These are phyloP conservation scores for Penicillium herquei DNA, from an alignment of 495 filamentous ascomycete genomes.

Conservation along the genomic window DNA sequence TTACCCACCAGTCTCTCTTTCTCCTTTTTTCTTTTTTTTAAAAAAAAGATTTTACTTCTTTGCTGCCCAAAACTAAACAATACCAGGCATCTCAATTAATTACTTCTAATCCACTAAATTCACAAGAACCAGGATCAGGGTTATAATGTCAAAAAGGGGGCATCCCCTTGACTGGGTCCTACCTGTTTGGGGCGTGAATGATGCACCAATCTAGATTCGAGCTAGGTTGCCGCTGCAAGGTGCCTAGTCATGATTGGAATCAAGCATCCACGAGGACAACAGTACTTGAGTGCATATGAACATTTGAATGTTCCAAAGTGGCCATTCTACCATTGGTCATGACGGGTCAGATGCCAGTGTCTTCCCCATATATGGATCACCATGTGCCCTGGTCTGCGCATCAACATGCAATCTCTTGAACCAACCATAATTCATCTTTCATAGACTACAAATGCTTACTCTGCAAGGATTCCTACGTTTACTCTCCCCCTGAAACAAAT, in stretches of 20 bases:
- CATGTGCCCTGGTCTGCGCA: constrained; percentile 13
- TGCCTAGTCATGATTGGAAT: constrained; percentile 31
- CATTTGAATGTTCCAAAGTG: too few species aligned
- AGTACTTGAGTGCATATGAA: too few species aligned
- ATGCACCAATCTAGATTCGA: constrained; percentile 14
- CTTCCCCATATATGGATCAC: constrained; percentile 11
- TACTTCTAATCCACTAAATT: not conserved
- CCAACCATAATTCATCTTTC: not conserved
- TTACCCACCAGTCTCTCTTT: constrained; percentile 11
- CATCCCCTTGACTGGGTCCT: constrained; percentile 6
- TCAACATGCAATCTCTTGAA: constrained; percentile 8
- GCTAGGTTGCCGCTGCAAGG: constrained; percentile 23
- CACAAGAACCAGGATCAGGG: not conserved
- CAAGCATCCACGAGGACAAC: constrained; percentile 21
- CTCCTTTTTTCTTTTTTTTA: not conserved
- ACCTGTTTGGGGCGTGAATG: constrained; percentile 3
- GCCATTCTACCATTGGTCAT: not conserved
- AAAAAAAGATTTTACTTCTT: not conserved
- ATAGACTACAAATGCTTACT: not conserved
- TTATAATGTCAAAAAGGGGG: constrained; percentile 15
- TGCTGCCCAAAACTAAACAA: not conserved
- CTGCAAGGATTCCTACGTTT: not conserved
- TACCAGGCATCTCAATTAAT: constrained; percentile 1
- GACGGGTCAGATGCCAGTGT: constrained; percentile 13
- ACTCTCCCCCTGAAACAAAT: not conserved